Conservation (phyloP, 306 rosid genomes). For the Vigna mungo region DNA sequence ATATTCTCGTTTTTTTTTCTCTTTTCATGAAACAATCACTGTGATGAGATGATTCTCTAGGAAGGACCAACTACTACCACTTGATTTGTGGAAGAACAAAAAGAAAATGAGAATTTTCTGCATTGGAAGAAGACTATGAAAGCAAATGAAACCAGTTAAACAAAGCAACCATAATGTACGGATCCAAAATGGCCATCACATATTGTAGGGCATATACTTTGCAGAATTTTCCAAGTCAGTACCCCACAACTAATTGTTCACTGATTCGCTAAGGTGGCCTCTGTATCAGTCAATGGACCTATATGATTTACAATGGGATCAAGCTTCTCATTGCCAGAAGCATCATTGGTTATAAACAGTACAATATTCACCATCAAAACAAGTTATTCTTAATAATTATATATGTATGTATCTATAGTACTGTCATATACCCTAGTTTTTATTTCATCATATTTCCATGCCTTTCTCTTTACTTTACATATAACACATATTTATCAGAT, state of each 20-base stretch:
- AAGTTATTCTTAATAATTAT: background rate
- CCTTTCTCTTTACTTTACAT: background rate
- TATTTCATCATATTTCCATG: background rate
- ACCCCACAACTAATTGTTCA: slow-evolving; percentile 50
- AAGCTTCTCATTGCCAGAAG: background rate
- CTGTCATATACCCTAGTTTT: background rate
- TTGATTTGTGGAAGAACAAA: slow-evolving; percentile 26
- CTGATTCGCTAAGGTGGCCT: slow-evolving; percentile 35
- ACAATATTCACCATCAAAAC: slow-evolving; percentile 10
- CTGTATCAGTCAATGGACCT: slow-evolving; percentile 40
- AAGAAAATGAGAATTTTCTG: slow-evolving; percentile 22
- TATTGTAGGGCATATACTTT: slow-evolving; percentile 43
- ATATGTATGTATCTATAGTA: background rate
- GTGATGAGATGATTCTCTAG: slow-evolving; percentile 4
- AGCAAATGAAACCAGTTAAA: background rate
- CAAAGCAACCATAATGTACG: background rate
- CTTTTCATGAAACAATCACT: background rate
- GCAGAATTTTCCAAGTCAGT: slow-evolving; percentile 29
- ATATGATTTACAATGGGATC: slow-evolving; percentile 22
- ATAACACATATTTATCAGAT: background rate
- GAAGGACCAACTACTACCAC: slow-evolving; percentile 2
- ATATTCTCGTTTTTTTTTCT: slow-evolving; percentile 2
- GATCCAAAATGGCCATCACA: slow-evolving; percentile 40
- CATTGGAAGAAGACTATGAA: background rate
- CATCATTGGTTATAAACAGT: background rate